Conservation (phyloP, 2,329 filamentous ascomycete species). For the Paracoccidioides brasiliensis region DNA sequence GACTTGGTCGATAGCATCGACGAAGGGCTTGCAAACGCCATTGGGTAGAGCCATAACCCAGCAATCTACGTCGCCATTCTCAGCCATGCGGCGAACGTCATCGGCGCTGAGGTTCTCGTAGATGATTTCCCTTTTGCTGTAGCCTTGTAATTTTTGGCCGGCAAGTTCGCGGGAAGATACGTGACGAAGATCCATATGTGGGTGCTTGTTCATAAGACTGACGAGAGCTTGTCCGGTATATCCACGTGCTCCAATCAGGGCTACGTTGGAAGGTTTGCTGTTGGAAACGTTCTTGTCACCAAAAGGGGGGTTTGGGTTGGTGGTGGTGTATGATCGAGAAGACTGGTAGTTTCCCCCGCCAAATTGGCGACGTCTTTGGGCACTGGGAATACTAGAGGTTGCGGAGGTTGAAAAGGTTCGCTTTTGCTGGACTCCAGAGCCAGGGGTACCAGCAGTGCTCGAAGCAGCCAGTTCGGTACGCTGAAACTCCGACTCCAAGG, state of each 20-base stretch:
- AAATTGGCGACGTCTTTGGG: slow-evolving; percentile 15
- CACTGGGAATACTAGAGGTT: slow-evolving; percentile 25
- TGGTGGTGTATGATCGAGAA: slow-evolving; percentile 30
- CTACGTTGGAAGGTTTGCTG: slow-evolving; percentile 62
- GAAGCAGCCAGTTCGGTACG: slow-evolving; percentile 60
- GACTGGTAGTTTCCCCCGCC: slow-evolving; percentile 18
- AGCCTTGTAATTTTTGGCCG: slow-evolving; percentile 76
- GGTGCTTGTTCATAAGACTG: slow-evolving; percentile 73
- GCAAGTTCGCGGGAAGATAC: slow-evolving; percentile 88
- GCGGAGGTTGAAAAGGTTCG: slow-evolving; percentile 53
- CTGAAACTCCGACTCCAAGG: slow-evolving; percentile 74
- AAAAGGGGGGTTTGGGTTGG: slow-evolving; percentile 66
- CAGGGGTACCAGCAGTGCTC: slow-evolving; percentile 36
- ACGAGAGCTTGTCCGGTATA: slow-evolving; percentile 91
- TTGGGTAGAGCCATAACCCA: slow-evolving; percentile 98
- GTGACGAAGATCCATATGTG: slow-evolving; percentile 76
- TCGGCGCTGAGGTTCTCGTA: slow-evolving; percentile 86
- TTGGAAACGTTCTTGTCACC: slow-evolving; percentile 82
- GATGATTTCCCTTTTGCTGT: slow-evolving; percentile 78
- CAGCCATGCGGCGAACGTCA: slow-evolving; percentile 73
- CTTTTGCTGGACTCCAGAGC: slow-evolving; percentile 44
- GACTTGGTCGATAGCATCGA: slow-evolving; percentile 70
- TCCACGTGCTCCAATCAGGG: slow-evolving; percentile 79
- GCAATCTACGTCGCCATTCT: slow-evolving; percentile 74
- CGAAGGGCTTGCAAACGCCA: slow-evolving; percentile 83